Conservation (phyloP, 371 early-diverging fungal species). For the Circinella minor region DNA sequence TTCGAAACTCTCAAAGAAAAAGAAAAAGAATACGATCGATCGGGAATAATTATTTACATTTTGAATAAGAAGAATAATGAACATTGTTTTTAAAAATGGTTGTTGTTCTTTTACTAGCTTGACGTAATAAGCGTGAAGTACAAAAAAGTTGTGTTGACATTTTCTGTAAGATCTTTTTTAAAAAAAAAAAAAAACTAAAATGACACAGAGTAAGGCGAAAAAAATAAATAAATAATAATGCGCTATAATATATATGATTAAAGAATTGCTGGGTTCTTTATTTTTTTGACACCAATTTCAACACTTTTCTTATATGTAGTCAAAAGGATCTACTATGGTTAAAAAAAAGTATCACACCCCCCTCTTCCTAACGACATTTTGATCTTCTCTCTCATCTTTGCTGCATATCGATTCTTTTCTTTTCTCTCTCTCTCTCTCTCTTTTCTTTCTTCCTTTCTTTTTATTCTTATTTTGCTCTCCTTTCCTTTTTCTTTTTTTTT, state of each 20-base stretch:
- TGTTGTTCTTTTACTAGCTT: not conserved
- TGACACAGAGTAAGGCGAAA: no score
- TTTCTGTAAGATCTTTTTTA: not conserved
- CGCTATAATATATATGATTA: no score
- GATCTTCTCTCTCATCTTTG: not conserved
- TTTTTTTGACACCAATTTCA: no score
- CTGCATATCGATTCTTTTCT: not conserved
- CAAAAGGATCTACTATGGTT: no score
- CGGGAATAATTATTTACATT: not conserved
- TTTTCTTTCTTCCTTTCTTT: constrained; percentile 10
- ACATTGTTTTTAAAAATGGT: not conserved
- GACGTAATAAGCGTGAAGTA: constrained; percentile 6
- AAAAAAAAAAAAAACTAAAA: no score
- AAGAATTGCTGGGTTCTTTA: no score
- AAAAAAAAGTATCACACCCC: not conserved
- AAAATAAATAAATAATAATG: no score
- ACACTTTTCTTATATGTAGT: no score
- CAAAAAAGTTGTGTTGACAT: constrained; percentile 18
- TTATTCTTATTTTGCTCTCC: constrained; percentile 2
- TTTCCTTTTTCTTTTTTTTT: not conserved
- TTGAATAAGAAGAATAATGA: not conserved
- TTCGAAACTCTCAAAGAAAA: no score
- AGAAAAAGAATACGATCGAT: not conserved
- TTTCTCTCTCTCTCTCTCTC: not conserved
- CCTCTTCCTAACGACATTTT: not conserved